phyloP scores from a whole-genome alignment of 768 basidiomycete species.

The Termitomyces sp. region DNA sequence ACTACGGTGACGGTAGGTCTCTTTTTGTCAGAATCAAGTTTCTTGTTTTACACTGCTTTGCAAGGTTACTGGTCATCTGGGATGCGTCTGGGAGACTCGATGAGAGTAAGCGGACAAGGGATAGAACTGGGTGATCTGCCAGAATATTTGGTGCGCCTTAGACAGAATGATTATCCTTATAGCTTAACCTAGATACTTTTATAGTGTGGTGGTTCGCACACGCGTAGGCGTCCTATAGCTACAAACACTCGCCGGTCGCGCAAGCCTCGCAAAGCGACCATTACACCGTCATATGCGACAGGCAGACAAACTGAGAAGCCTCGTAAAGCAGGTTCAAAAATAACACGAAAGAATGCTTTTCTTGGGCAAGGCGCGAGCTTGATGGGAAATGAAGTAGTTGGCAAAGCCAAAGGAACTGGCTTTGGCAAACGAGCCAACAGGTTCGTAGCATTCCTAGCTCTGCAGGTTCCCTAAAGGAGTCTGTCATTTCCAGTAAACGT shows the following conservation, averaged over 20 bases:
- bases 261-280: slow-evolving; percentile 18
- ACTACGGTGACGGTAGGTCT: slow-evolving; percentile 72
- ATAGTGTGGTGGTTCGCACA: slow-evolving; percentile 79
- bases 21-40: background rate
- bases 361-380: slow-evolving; percentile 48
- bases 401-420: slow-evolving; percentile 41
- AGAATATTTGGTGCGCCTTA: slow-evolving; percentile 62
- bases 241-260: slow-evolving; percentile 34
- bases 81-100: slow-evolving; percentile 61
- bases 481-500: slow-evolving; percentile 49
- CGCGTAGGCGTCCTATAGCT: slow-evolving; percentile 49
- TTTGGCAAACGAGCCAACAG: slow-evolving; percentile 70
- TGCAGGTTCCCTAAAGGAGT: background rate
- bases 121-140: slow-evolving; percentile 56
- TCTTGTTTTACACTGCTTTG: background rate
- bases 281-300: slow-evolving; percentile 49
- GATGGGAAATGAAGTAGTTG: slow-evolving; percentile 32
- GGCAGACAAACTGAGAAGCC: slow-evolving; percentile 60
- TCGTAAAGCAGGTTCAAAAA: slow-evolving; percentile 66
- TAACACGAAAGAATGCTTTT: slow-evolving; percentile 59
- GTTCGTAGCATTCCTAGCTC: slow-evolving; percentile 24
- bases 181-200: background rate
- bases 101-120: slow-evolving; percentile 28
- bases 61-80: slow-evolving; percentile 83
- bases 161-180: background rate